These are phyloP conservation scores for Talaromyces funiculosus DNA, from an alignment of 2,329 filamentous ascomycete species.

Conservation along the genomic window DNA sequence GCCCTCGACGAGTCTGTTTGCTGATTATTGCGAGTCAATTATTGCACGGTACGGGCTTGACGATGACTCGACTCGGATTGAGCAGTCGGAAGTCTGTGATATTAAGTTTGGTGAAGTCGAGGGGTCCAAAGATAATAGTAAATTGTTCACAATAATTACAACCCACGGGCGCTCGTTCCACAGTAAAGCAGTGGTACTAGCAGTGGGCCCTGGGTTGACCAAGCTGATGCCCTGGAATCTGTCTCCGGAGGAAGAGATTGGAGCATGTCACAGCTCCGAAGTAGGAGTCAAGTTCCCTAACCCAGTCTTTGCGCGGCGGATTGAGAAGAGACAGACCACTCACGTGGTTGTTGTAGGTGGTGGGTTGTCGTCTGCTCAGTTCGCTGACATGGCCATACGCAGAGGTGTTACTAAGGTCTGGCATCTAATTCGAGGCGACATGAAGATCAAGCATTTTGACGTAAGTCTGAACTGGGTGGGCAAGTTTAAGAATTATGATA, in stretches of 20 bases:
- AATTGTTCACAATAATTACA: conserved; percentile 57
- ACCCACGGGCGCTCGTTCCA: conserved; percentile 52
- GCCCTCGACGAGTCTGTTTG: conserved; percentile 57
- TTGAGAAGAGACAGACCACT: conserved; percentile 48
- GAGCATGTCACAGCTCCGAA: conserved; percentile 60
- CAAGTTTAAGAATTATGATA: conserved; percentile 72
- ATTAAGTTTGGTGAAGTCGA: conserved; percentile 54
- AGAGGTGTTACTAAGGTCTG: conserved; percentile 63
- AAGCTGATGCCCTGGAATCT: conserved; percentile 45
- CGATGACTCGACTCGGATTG: conserved; percentile 43
- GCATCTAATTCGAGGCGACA: conserved; percentile 59
- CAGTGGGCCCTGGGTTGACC: conserved; percentile 62
- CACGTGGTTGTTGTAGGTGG: conserved; percentile 68
- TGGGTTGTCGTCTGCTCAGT: conserved; percentile 69
- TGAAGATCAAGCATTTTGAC: conserved; percentile 69
- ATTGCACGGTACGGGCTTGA: conserved; percentile 54
- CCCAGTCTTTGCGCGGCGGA: conserved; percentile 47
- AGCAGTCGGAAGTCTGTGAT: conserved; percentile 55
- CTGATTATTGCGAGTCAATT: conserved; percentile 56
- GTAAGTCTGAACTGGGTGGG: conserved; percentile 73
- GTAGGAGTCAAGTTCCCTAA: conserved; percentile 54
- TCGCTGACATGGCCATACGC: conserved; percentile 61
- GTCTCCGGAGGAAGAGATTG: conserved; percentile 38
- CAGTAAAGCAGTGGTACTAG: conserved; percentile 61
- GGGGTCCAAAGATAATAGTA: conserved; percentile 37